Percentiles rank a stretch among this genome's conserved stretches.
Evolutionary conservation across 2,329 filamentous ascomycete genomes (phyloP).

Genomic region (Cercospora sesami): DNA sequence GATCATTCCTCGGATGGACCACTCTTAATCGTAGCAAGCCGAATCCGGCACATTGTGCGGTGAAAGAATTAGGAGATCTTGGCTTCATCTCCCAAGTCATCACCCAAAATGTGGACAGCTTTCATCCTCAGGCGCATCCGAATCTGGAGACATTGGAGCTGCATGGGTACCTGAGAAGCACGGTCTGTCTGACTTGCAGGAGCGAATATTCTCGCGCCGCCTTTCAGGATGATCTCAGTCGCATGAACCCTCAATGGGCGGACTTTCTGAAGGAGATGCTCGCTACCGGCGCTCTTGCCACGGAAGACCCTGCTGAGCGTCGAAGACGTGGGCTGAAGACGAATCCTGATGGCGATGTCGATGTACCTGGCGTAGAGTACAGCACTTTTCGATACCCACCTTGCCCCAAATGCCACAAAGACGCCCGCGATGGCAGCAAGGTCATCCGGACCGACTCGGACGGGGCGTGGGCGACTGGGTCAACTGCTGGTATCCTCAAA

Average conservation of each 20-base stretch:
- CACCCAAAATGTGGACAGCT: conserved; percentile 97
- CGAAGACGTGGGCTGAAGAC: conserved; percentile 70
- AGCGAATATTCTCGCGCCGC: conserved; percentile 67
- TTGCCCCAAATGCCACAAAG: conserved; percentile 74
- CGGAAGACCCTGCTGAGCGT: conserved; percentile 72
- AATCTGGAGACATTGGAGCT: conserved; percentile 74
- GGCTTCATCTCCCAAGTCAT: conserved; percentile 76
- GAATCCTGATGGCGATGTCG: conserved; percentile 94
- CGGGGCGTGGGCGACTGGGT: conserved; percentile 67
- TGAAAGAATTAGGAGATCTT: conserved; percentile 68
- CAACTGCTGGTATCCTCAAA: conserved; percentile 74
- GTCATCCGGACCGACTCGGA: conserved; percentile 73
- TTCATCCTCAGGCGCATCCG: conserved; percentile 78
- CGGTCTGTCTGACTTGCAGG: conserved; percentile 77
- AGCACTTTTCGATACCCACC: conserved; percentile 87
- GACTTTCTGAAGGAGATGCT: conserved; percentile 71
- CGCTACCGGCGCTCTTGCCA: conserved; percentile 71
- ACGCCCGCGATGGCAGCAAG: conserved; percentile 54
- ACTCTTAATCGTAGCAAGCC: conserved; percentile 75
- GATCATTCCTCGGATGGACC: conserved; percentile 91
- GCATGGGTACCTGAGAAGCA: conserved; percentile 82
- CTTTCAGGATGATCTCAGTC: conserved; percentile 75
- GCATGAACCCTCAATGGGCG: conserved; percentile 84
- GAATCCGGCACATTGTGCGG: conserved; percentile 76
- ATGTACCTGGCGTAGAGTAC: conserved; percentile 83